Percentiles rank a stretch among this genome's conserved stretches.
Conservation (phyloP, 176 grass and related monocot genomes). For the Bromus sterilis region DNA sequence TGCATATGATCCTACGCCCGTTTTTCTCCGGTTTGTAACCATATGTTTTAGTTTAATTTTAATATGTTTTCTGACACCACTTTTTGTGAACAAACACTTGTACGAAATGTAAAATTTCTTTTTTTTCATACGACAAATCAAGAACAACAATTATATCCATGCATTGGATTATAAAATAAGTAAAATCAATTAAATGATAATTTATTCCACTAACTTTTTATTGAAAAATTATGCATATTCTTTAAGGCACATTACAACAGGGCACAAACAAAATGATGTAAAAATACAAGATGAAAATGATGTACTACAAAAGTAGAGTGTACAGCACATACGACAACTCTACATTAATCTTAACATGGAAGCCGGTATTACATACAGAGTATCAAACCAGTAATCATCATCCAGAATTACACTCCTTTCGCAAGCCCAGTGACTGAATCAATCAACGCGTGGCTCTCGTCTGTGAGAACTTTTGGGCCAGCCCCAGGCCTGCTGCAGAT, state of each 20-base stretch:
- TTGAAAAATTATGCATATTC: not conserved
- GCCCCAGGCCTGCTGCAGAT: constrained; percentile 44
- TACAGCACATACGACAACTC: not conserved
- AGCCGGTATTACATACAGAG: not conserved
- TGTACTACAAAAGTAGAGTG: not conserved
- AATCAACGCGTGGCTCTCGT: constrained; percentile 28
- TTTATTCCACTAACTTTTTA: not conserved
- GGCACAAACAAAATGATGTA: not conserved
- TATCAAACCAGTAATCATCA: not conserved
- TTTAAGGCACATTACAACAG: not conserved
- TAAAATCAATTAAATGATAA: not conserved
- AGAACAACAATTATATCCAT: not conserved
- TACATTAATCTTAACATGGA: not conserved
- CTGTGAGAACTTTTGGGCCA: constrained; percentile 23
- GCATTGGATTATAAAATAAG: not conserved
- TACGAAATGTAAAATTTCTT: no score
- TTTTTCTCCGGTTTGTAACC: no score
- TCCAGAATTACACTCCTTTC: constrained; percentile 20
- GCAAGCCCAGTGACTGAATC: constrained; percentile 33
- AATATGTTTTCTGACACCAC: no score
- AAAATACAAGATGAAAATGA: not conserved
- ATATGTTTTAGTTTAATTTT: no score
- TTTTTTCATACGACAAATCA: not conserved
- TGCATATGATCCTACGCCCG: no score
- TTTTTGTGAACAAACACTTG: no score